Evolutionary conservation across 1,139 yeast species (phyloP), one percentile per base, ranked within the genome.

Genomic region (Pichia sp.): DNA sequence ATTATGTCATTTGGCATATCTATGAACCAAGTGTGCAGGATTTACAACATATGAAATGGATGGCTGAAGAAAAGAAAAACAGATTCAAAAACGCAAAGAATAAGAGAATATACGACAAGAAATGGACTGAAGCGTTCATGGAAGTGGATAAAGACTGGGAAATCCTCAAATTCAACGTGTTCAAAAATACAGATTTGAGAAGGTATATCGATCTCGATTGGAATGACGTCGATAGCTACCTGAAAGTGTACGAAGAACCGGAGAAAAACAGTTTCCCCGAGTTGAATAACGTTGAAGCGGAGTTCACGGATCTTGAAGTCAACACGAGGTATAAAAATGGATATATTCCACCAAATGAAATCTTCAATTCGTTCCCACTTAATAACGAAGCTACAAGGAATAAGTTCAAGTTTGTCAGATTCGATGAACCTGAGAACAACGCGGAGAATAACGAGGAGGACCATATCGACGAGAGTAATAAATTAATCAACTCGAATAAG

Each of bases 11-110:
- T n/a, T 69, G 73, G 73, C 73, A 69, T 54, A 69, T 69, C 45
- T 69, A 69, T 49, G 73, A 69, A 53, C 76, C 76, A 18, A 67
- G 72, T 7, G 60, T 69, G 10, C 75, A 70, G 56, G 77, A 72
- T 56, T 57, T 72, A 54, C 66, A 69, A 52, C 75, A 72, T 51
- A 72, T 72, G 76, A 72, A 70, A 51, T 72, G 75, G 71, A 65
- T 72, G 71, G 75, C 73, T 1, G 65, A 67, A 47, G 76, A 72
- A 53, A 72, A 72, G 45, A 58, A 67, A 11, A 70, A 70, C 53
- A 65, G 66, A 35, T 51, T 62, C 17, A 69, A 68, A 47, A 60
- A 60, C 43, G 64, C 64, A 34, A 67, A 64, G 51, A 58, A 62
- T 27, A 66, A 65, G 48, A 62, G 53, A 35, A 55, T 68, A 36